phyloP scores from a whole-genome alignment of 208 protist species.

The Willaertia magna region DNA sequence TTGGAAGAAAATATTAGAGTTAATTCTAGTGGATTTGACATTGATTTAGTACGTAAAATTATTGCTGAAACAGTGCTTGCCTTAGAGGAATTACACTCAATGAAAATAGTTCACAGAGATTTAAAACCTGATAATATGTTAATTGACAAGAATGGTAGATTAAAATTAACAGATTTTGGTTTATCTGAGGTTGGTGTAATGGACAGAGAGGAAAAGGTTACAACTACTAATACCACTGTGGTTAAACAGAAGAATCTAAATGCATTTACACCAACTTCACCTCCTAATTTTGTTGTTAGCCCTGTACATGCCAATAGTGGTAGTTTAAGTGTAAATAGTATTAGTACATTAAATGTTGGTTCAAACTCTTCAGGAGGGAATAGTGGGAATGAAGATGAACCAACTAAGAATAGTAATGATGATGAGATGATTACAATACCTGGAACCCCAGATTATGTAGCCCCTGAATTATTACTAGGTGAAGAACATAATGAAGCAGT shows the following conservation, averaged over 20 bases:
- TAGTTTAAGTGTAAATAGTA: too few species aligned
- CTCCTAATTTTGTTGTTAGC: neutral
- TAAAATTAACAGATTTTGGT: constrained; percentile 93
- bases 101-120: neutral
- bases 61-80: constrained; percentile 38
- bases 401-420: too few species aligned
- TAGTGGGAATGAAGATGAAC: neutral
- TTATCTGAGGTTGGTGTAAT: constrained; percentile 52
- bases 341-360: neutral
- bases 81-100: neutral
- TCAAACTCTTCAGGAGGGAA: too few species aligned
- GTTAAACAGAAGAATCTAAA: neutral
- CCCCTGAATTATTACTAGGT: constrained; percentile 44
- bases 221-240: neutral
- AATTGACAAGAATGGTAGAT: constrained; percentile 77
- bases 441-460: constrained; percentile 70
- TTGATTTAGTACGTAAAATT: constrained; percentile 64
- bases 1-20: constrained; percentile 66
- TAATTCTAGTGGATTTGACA: neutral
- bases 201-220: neutral
- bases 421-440: neutral
- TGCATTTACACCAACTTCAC: neutral
- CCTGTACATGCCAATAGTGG: too few species aligned
- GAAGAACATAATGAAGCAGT: neutral
- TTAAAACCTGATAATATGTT: constrained; percentile 34